Percentiles rank a stretch among this genome's conserved stretches.
These are phyloP conservation scores for Petunia hybrid DNA, from an alignment of 305 asterid species.

Conservation along the genomic window DNA sequence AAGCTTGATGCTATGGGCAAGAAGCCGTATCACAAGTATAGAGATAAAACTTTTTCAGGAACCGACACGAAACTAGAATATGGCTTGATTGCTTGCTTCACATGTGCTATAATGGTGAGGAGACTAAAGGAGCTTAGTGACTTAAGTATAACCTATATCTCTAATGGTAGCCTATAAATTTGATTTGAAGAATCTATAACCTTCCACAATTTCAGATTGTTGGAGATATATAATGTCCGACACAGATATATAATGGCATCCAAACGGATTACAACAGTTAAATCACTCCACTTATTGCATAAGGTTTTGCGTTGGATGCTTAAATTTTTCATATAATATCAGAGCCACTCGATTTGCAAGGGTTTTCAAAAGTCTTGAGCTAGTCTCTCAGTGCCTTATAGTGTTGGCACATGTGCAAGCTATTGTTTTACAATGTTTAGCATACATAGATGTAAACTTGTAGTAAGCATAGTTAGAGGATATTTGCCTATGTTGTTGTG, in stretches of 20 bases:
- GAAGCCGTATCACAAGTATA: neutral
- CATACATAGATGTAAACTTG: neutral
- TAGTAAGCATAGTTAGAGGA: neutral
- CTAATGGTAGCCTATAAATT: neutral
- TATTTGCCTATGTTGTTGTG: neutral
- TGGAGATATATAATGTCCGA: neutral
- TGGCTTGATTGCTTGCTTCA: constrained; percentile 5
- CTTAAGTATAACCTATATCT: constrained; percentile 4
- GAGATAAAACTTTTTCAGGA: neutral
- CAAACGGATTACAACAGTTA: constrained; percentile 9
- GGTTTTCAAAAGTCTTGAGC: neutral
- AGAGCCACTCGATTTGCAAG: neutral
- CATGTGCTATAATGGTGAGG: neutral
- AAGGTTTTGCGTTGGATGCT: neutral
- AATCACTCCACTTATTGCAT: neutral
- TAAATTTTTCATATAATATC: neutral
- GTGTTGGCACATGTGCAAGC: constrained; percentile 2
- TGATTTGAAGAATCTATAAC: constrained; percentile 11
- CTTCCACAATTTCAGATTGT: constrained; percentile 4
- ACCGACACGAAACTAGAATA: neutral
- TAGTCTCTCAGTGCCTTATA: neutral
- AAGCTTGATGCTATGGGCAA: constrained; percentile 3
- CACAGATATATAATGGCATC: constrained; percentile 24
- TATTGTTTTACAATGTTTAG: constrained; percentile 20
- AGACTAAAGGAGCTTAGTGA: constrained; percentile 13